Evolutionary conservation across 305 asterid species (phyloP).

Genomic region (Coffea humblotiana): DNA sequence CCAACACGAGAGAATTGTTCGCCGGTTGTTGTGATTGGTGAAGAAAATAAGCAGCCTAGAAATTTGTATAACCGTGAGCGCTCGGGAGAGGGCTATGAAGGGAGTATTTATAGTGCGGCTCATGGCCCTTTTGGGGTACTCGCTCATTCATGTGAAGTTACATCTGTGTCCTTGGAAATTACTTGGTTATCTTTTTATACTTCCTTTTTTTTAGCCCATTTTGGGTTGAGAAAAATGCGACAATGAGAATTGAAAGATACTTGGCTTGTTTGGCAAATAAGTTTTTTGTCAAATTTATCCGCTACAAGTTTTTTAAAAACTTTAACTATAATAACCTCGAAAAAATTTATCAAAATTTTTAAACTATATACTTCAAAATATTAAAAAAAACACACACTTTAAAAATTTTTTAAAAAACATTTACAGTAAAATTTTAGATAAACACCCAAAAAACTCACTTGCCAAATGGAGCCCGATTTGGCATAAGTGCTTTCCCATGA

Average conservation of each 20-base stretch:
- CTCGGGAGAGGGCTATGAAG: background rate
- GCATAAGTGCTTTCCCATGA: background rate
- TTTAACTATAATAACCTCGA: too few species aligned
- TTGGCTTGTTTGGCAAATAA: too few species aligned
- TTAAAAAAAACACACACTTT: too few species aligned
- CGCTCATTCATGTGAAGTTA: background rate
- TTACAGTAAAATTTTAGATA: too few species aligned
- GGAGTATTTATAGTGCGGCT: conserved; percentile 7
- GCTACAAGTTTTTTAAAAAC: too few species aligned
- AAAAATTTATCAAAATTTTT: too few species aligned
- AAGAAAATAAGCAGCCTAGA: background rate
- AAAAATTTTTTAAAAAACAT: too few species aligned
- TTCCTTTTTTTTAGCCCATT: background rate
- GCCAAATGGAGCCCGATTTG: too few species aligned
- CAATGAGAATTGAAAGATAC: background rate
- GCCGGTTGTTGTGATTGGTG: background rate
- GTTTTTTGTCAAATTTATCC: too few species aligned
- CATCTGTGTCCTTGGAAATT: background rate
- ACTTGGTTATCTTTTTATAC: too few species aligned
- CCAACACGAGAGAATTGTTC: background rate
- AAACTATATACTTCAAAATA: too few species aligned
- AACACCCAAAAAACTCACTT: too few species aligned
- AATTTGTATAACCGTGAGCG: background rate
- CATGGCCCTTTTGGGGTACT: background rate
- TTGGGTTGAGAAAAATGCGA: background rate